phyloP scores from a whole-genome alignment of 345 rosid genomes.

The Populus pruinosa region DNA sequence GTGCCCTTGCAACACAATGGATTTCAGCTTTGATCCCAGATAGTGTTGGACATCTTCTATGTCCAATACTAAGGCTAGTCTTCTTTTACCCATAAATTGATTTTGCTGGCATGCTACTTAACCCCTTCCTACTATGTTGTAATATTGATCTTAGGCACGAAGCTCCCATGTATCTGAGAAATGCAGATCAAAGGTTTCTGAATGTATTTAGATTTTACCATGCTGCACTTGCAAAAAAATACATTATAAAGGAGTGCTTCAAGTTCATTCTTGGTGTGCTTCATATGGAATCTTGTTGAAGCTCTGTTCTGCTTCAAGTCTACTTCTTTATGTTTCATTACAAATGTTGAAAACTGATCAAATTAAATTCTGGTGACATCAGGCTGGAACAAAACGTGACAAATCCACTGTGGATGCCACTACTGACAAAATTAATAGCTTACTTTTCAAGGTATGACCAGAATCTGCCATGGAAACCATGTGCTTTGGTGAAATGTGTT shows the following conservation, averaged over 20 bases:
- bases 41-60: neutral
- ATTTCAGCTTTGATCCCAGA: neutral
- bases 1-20: neutral
- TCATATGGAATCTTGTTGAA: neutral
- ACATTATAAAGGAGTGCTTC: neutral
- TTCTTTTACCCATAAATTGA: neutral
- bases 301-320: neutral
- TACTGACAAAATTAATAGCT: slow-evolving; percentile 71
- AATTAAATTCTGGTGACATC: slow-evolving; percentile 23
- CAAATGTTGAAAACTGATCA: slow-evolving; percentile 14
- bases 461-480: neutral
- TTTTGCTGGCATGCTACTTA: neutral
- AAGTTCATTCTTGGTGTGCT: neutral
- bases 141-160: neutral
- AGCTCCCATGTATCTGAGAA: neutral
- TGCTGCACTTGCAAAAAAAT: neutral
- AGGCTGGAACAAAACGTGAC: slow-evolving; percentile 86
- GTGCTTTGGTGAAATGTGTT: neutral
- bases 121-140: neutral
- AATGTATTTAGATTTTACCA: neutral
- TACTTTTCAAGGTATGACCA: slow-evolving; percentile 68
- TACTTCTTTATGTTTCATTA: neutral
- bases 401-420: slow-evolving; percentile 60
- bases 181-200: neutral
- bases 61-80: neutral